Evolutionary conservation across 2,329 filamentous ascomycete species (phyloP), one percentile per base, ranked within the genome.

Genomic region (Akanthomyces muscarius): DNA sequence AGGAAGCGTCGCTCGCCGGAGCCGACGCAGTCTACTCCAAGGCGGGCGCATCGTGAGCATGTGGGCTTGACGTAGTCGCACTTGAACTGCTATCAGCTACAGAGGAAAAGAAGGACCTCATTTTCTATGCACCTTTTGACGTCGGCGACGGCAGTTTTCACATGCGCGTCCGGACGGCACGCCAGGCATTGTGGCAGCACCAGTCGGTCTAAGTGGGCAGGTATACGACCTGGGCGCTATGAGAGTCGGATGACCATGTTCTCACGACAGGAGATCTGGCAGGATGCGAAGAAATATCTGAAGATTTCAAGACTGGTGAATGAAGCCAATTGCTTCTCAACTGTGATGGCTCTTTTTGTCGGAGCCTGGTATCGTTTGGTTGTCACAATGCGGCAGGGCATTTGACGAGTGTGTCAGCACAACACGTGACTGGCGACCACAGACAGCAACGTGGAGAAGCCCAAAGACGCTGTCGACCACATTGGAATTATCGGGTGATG

Each of bases 1-100:
- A 61, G 50, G 59, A 61, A 61, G 59, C 59, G 59, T 11, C 59
- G 28, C 28, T 54, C 16, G 42, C 59, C 59, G 28, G 59, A 61
- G 41, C 59, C 59, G n/a, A 61, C 23, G 50, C 59, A 61, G 28
- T 47, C 59, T 30, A 48, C 59, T 14, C 51, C 51, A 42, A 61
- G 59, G 38, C 18, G 50, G 18, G 7, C 45, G 36, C 61, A 62
- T 44, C 53, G 61, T 21, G 51, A 61, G 42, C 59, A 61, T 44
- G 51, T 28, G 59, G 59, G 59, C 41, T 55, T 61, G 28, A 16
- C 30, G 16, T 54, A 54, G 41, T 61, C 59, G 21, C 59, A 61
- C 59, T 61, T 54, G 42, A 59, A 36, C 10, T 38, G 14, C 47
- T 7, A 53, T 45, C 25, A 61, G 58, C 23, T 23, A 33, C 23